Evolutionary conservation across 2,329 filamentous ascomycete genomes (phyloP).

Genomic region (Chrysosporium queenslandicum): DNA sequence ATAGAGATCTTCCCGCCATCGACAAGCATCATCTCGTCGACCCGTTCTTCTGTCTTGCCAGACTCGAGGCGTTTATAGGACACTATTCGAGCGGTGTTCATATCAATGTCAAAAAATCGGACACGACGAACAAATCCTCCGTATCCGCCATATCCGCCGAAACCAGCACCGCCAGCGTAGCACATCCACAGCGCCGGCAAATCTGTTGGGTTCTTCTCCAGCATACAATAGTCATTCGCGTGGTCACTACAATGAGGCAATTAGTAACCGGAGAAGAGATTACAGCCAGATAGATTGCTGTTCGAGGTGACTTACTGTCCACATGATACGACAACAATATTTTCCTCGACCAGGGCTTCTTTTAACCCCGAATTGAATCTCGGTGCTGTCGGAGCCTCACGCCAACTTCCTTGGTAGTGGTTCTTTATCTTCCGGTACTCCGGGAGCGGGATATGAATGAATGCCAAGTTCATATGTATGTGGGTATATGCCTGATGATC

Average conservation of each 20-base stretch:
- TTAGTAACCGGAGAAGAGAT: neutral
- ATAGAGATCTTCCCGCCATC: constrained; percentile 47
- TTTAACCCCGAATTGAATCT: constrained; percentile 86
- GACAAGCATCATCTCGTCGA: constrained; percentile 53
- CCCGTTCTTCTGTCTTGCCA: constrained; percentile 42
- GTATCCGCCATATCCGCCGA: constrained; percentile 92
- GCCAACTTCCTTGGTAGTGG: constrained; percentile 59
- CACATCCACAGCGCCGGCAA: constrained; percentile 88
- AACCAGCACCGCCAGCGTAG: constrained; percentile 83
- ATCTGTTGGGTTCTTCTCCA: constrained; percentile 48
- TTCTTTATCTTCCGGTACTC: constrained; percentile 63
- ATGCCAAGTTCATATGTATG: constrained; percentile 89
- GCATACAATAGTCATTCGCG: constrained; percentile 89
- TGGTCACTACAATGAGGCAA: constrained; percentile 57
- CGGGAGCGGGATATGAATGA: constrained; percentile 92
- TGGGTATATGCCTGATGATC: constrained; percentile 77
- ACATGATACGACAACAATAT: constrained; percentile 76
- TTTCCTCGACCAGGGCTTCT: constrained; percentile 76
- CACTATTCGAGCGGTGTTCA: constrained; percentile 74
- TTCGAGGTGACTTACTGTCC: constrained; percentile 58
- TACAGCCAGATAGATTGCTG: neutral
- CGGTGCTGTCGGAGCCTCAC: constrained; percentile 77
- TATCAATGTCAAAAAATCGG: constrained; percentile 85
- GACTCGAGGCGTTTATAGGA: constrained; percentile 88
- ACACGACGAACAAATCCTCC: constrained; percentile 73